Conservation (phyloP, 1,284 basidiomycete species). For the Heliocybe sulcata region DNA sequence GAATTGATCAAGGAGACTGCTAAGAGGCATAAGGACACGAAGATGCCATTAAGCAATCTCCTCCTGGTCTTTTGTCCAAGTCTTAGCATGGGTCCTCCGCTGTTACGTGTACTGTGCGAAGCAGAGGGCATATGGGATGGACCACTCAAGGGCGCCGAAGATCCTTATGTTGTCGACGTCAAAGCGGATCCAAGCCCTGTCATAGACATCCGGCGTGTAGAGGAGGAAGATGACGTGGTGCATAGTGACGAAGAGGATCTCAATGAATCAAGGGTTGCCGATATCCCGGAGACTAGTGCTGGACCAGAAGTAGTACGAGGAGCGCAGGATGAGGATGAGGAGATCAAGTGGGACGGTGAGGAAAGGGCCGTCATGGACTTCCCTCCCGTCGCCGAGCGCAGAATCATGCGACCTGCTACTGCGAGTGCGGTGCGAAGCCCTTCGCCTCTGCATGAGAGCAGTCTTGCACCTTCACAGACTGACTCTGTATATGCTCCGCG, state of each 20-base stretch:
- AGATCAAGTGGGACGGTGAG: background rate
- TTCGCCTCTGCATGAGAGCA: background rate
- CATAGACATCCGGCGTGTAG: background rate
- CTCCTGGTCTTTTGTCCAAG: conserved; percentile 77
- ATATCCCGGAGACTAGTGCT: background rate
- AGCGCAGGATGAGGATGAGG: background rate
- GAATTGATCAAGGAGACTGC: conserved; percentile 70
- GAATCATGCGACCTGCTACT: background rate
- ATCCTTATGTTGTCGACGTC: conserved; percentile 3
- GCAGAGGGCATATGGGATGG: conserved; percentile 57
- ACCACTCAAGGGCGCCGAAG: conserved; percentile 10
- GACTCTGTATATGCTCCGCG: background rate
- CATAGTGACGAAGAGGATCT: background rate
- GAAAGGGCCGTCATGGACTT: background rate
- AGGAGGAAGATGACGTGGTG: background rate
- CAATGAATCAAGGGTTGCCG: no score
- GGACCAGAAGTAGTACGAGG: background rate
- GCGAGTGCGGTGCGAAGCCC: background rate
- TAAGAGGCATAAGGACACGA: conserved; percentile 55
- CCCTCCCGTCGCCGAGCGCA: background rate
- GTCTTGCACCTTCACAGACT: background rate
- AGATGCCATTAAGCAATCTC: conserved; percentile 81
- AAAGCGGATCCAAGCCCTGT: conserved; percentile 3
- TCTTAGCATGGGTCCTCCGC: conserved; percentile 69
- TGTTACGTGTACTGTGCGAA: conserved; percentile 70